Evolutionary conservation across 768 basidiomycete species (phyloP).

Genomic region (Strobilomyces echinocephalus): DNA sequence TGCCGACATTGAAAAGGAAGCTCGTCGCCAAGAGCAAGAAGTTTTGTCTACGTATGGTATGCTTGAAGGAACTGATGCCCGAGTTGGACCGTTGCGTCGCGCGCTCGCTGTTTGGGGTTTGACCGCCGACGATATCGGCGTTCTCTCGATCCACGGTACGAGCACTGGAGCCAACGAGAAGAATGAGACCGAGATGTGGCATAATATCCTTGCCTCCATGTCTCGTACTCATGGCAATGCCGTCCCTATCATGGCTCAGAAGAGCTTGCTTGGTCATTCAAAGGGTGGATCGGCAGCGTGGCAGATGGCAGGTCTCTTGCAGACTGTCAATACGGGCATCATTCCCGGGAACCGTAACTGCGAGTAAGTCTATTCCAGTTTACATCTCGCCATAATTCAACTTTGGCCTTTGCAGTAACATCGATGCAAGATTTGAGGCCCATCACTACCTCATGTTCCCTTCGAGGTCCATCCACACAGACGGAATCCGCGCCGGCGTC

Average conservation of each 20-base stretch:
- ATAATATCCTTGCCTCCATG: conserved; percentile 86
- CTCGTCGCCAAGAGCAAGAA: conserved; percentile 86
- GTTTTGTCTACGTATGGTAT: conserved; percentile 93
- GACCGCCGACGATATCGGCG: conserved; percentile 87
- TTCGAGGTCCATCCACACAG: conserved; percentile 92
- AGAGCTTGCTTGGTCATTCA: conserved; percentile 93
- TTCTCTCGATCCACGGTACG: conserved; percentile 85
- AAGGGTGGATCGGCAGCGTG: conserved; percentile 99
- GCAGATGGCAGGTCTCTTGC: conserved; percentile 91
- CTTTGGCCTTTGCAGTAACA: conserved; percentile 52
- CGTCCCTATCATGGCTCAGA: conserved; percentile 96
- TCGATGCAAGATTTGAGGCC: conserved; percentile 88
- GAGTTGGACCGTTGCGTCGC: conserved; percentile 86
- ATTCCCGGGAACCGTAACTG: conserved; percentile 95
- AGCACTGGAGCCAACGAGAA: conserved; percentile 91
- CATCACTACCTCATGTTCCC: conserved; percentile 95
- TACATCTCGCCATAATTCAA: neutral
- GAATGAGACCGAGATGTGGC: conserved; percentile 97
- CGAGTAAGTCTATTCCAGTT: conserved; percentile 58
- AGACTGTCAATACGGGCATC: conserved; percentile 78
- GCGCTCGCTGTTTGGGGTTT: conserved; percentile 97
- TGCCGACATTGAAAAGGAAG: conserved; percentile 85
- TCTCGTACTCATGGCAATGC: conserved; percentile 91
- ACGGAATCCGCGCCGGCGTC: conserved; percentile 81
- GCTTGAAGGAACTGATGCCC: conserved; percentile 83